These are phyloP conservation scores for Margaritispora aquatica DNA, from an alignment of 495 filamentous ascomycete species.

Conservation along the genomic window DNA sequence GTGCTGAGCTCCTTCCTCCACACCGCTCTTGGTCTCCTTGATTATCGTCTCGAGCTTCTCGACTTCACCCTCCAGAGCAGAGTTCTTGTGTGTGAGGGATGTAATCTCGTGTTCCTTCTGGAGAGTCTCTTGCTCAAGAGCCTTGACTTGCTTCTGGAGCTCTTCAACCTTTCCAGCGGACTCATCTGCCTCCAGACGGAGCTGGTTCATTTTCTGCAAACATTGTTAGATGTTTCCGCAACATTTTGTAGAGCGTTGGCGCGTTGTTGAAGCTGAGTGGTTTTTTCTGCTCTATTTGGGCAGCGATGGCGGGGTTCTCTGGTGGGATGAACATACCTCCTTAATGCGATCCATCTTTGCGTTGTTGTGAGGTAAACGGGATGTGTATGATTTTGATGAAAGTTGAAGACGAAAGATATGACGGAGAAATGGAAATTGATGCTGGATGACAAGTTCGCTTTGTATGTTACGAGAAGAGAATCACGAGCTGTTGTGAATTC, in stretches of 20 bases:
- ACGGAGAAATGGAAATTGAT: neutral
- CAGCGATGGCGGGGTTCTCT: slow-evolving; percentile 22
- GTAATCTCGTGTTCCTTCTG: slow-evolving; percentile 96
- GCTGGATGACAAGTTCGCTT: neutral
- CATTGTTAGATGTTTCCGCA: neutral
- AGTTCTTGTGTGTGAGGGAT: slow-evolving; percentile 87
- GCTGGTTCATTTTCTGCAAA: slow-evolving; percentile 78
- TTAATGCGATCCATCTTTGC: slow-evolving; percentile 67
- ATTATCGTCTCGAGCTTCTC: slow-evolving; percentile 78
- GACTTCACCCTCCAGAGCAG: slow-evolving; percentile 78
- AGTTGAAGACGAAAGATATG: neutral
- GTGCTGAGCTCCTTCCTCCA: slow-evolving; percentile 65
- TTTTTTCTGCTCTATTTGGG: neutral
- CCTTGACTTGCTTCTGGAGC: slow-evolving; percentile 77
- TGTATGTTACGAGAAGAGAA: neutral
- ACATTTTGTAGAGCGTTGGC: neutral
- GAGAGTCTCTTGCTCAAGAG: slow-evolving; percentile 88
- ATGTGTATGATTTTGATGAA: neutral
- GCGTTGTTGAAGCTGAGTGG: neutral
- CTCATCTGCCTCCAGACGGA: slow-evolving; percentile 89
- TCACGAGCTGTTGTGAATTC: slow-evolving; percentile 1
- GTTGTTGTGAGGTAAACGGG: neutral
- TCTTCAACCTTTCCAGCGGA: slow-evolving; percentile 74
- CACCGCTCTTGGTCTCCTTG: slow-evolving; percentile 72
- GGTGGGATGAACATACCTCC: slow-evolving; percentile 54